These are phyloP conservation scores for Myxozyma nipponensis DNA, from an alignment of 805 yeast species.

Conservation along the genomic window DNA sequence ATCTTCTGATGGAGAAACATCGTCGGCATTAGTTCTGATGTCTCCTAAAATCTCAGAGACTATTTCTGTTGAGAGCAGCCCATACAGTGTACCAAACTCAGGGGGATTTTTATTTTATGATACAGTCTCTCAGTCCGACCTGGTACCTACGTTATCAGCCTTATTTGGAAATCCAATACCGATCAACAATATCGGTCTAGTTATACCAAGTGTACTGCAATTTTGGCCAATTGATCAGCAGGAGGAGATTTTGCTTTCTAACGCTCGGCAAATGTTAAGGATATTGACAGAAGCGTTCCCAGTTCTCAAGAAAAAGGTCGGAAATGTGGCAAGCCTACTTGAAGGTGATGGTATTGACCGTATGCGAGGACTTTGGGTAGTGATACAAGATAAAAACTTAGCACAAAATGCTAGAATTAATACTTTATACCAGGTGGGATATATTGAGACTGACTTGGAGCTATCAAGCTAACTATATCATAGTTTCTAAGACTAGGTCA, in stretches of 20 bases:
- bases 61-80: conserved; percentile 15
- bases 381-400: conserved; percentile 3
- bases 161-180: conserved; percentile 66
- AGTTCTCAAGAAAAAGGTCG: conserved; percentile 38
- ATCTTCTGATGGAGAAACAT: conserved; percentile 86
- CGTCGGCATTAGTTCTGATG: conserved; percentile 70
- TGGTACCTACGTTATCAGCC: conserved; percentile 65
- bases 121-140: conserved; percentile 60
- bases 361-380: conserved; percentile 14
- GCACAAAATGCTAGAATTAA: background rate
- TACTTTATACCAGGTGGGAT: background rate
- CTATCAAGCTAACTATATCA: too few species aligned
- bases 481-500: conserved; percentile 30
- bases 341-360: conserved; percentile 10
- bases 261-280: conserved; percentile 33
- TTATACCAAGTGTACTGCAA: conserved; percentile 54
- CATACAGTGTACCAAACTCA: background rate
- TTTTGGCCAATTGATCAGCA: conserved; percentile 32
- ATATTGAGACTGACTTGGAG: too few species aligned
- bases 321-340: conserved; percentile 1
- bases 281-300: conserved; percentile 30
- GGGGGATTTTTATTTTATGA: conserved; percentile 48
- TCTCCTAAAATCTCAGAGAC: conserved; percentile 53
- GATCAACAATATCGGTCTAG: conserved; percentile 66
- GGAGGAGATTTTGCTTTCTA: conserved; percentile 46